Conservation (phyloP, 441 rosid genomes). For the Melastoma candidum region DNA sequence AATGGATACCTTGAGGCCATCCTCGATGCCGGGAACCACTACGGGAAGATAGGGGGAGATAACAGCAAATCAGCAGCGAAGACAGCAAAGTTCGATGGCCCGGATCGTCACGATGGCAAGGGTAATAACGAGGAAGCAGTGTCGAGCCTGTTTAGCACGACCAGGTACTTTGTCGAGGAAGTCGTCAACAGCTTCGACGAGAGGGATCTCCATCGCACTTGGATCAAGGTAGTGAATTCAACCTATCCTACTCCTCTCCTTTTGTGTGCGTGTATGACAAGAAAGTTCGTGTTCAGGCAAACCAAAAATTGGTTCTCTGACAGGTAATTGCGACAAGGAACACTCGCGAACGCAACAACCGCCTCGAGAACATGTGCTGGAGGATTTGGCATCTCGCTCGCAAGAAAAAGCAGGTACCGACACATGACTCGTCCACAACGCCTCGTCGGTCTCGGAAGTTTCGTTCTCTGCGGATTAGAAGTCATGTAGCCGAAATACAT, state of each 20-base stretch:
- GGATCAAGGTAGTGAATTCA: slow-evolving; percentile 46
- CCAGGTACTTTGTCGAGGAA: slow-evolving; percentile 62
- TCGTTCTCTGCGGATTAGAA: neutral
- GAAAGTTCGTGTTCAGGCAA: neutral
- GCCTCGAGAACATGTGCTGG: slow-evolving; percentile 83
- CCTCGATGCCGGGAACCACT: slow-evolving; percentile 55
- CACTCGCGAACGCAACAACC: slow-evolving; percentile 55
- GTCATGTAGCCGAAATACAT: no score
- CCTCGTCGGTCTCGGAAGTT: neutral
- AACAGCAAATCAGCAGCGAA: slow-evolving; percentile 13
- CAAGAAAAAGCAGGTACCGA: slow-evolving; percentile 42
- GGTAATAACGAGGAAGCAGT: slow-evolving; percentile 19
- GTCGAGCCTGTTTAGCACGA: slow-evolving; percentile 41
- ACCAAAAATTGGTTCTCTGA: slow-evolving; percentile 4
- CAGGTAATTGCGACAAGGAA: slow-evolving; percentile 76
- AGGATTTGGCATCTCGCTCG: slow-evolving; percentile 79
- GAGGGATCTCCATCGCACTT: slow-evolving; percentile 54
- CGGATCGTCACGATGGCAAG: slow-evolving; percentile 10
- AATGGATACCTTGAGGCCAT: slow-evolving; percentile 90
- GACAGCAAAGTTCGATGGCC: slow-evolving; percentile 35
- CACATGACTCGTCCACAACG: no score
- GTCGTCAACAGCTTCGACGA: slow-evolving; percentile 60
- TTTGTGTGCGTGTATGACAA: neutral
- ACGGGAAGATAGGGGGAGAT: neutral
- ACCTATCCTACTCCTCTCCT: slow-evolving; percentile 5